Evolutionary conservation across 768 basidiomycete species (phyloP).

Genomic region (Serendipita sp.): DNA sequence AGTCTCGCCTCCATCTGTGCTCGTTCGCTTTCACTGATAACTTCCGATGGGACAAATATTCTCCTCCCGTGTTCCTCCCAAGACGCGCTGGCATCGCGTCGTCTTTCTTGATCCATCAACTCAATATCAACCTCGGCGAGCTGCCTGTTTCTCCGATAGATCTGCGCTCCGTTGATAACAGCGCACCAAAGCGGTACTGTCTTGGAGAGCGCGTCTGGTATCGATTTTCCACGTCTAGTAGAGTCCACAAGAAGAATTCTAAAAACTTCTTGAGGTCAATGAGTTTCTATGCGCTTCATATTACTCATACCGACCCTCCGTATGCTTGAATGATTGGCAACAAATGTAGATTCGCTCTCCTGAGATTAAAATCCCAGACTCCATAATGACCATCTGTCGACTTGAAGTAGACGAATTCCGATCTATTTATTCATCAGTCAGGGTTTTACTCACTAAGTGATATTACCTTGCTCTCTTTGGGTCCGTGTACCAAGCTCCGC

Average conservation of each 20-base stretch:
- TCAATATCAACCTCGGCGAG: too few relatives aligned
- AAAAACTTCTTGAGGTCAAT: background rate
- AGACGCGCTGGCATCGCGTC: too few relatives aligned
- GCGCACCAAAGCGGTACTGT: constrained; percentile 93
- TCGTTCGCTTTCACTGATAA: constrained; percentile 63
- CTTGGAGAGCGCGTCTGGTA: constrained; percentile 87
- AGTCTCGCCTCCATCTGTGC: constrained; percentile 53
- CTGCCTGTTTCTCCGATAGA: constrained; percentile 16
- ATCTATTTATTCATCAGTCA: constrained; percentile 12
- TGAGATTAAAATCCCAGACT: constrained; percentile 74
- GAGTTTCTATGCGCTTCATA: background rate
- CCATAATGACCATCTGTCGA: constrained; percentile 78
- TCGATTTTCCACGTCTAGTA: constrained; percentile 80
- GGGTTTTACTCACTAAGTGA: constrained; percentile 4
- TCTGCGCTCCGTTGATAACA: constrained; percentile 55
- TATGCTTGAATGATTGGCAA: constrained; percentile 38
- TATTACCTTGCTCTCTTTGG: constrained; percentile 25
- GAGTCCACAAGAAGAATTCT: constrained; percentile 85
- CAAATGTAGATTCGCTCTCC: constrained; percentile 72
- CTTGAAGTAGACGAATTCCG: constrained; percentile 61
- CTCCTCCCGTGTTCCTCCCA: too few relatives aligned
- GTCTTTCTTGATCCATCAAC: too few relatives aligned
- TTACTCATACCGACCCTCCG: constrained; percentile 37
- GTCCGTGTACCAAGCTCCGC: constrained; percentile 87
- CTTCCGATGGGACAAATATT: background rate